phyloP scores from a whole-genome alignment of 2,329 filamentous ascomycete genomes.

The Aspergillus arachidicola region DNA sequence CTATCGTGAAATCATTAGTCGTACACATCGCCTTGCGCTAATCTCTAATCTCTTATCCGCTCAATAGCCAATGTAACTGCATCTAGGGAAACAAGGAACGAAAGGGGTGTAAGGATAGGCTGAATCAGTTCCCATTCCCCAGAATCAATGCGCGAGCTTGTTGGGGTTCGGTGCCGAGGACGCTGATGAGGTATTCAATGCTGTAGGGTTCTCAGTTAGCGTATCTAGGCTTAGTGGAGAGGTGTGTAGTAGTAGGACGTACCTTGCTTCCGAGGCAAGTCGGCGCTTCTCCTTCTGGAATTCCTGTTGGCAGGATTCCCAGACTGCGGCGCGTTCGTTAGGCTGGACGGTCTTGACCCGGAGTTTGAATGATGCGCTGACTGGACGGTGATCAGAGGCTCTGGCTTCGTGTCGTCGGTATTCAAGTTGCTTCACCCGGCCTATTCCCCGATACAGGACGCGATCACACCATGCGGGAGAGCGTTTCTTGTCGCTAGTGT shows the following conservation, averaged over 20 bases:
- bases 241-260: conserved; percentile 11
- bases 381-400: conserved; percentile 90
- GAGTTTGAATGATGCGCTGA: conserved; percentile 81
- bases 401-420: conserved; percentile 87
- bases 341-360: conserved; percentile 80
- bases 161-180: conserved; percentile 59
- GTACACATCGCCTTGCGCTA: conserved; percentile 27
- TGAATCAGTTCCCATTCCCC: conserved; percentile 23
- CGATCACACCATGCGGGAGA: conserved; percentile 97
- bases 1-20: conserved; percentile 44
- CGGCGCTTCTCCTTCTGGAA: conserved; percentile 73
- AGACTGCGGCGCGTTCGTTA: conserved; percentile 64
- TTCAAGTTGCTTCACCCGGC: conserved; percentile 81
- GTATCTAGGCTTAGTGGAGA: conserved; percentile 41
- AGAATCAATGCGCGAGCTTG: conserved; percentile 54
- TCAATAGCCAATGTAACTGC: neutral
- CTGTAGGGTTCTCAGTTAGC: conserved; percentile 38
- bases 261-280: conserved; percentile 76
- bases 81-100: conserved; percentile 1
- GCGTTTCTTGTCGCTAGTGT: conserved; percentile 90
- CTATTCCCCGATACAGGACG: conserved; percentile 79
- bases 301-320: conserved; percentile 73
- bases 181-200: conserved; percentile 65
- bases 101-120: conserved; percentile 5
- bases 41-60: neutral